A percentile compares a stretch with the other conserved stretches of the same genome.
Conservation (phyloP, 495 filamentous ascomycete genomes). For the Apiosordaria backusii region DNA sequence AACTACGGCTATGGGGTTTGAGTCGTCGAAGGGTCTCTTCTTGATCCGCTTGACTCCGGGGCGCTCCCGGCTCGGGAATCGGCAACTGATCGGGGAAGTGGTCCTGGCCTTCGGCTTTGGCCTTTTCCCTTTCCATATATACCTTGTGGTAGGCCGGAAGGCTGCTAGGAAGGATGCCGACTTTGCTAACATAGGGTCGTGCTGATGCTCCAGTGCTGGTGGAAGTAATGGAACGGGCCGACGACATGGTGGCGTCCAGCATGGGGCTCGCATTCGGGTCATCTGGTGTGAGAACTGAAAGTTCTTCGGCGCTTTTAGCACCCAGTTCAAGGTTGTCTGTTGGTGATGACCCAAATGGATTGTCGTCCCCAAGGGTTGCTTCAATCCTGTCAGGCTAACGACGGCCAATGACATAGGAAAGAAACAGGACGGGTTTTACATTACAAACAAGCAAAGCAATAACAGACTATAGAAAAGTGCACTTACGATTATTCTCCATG, state of each 20-base stretch:
- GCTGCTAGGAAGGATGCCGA: constrained; percentile 85
- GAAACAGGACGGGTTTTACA: neutral
- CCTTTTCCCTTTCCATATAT: constrained; percentile 72
- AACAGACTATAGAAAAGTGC: constrained; percentile 4
- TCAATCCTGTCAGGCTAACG: constrained; percentile 15
- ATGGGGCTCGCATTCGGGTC: constrained; percentile 33
- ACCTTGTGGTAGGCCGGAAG: constrained; percentile 85
- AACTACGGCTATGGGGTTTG: constrained; percentile 70
- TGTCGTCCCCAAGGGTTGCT: constrained; percentile 33
- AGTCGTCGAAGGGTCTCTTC: constrained; percentile 70
- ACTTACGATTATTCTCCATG: constrained; percentile 90
- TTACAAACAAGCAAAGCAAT: neutral
- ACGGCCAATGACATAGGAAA: constrained; percentile 10
- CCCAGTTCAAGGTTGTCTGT: constrained; percentile 14
- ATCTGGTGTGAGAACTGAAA: constrained; percentile 15
- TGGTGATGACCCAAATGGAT: constrained; percentile 39
- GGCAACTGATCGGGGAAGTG: constrained; percentile 37
- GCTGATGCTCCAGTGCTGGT: constrained; percentile 43
- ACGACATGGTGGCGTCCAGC: constrained; percentile 37
- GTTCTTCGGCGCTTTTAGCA: constrained; percentile 25
- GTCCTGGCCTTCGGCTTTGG: constrained; percentile 38
- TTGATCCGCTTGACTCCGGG: constrained; percentile 66
- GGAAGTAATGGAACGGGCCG: constrained; percentile 43
- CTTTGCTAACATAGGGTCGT: constrained; percentile 67
- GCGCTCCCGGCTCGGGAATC: constrained; percentile 48